phyloP scores from a whole-genome alignment of 768 basidiomycete genomes.

The Suillus plorans region DNA sequence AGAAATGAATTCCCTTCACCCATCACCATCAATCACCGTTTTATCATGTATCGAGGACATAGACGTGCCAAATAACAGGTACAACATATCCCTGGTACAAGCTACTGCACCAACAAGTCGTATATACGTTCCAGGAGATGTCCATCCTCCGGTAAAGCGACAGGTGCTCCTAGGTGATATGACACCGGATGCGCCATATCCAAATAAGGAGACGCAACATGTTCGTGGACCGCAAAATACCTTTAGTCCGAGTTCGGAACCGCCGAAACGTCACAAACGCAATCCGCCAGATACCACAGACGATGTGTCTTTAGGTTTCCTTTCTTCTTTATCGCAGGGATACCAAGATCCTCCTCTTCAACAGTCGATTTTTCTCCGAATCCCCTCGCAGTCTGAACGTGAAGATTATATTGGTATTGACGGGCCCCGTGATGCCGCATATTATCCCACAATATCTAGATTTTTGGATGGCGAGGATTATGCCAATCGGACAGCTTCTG shows the following conservation, averaged over 20 bases:
- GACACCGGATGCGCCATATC: conserved; percentile 42
- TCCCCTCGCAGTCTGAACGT: background rate
- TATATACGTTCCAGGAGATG: background rate
- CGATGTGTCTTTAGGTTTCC: conserved; percentile 18
- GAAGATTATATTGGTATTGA: conserved; percentile 3
- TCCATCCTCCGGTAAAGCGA: background rate
- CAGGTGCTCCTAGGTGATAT: background rate
- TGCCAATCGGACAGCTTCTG: background rate
- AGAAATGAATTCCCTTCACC: background rate
- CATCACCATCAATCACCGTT: background rate
- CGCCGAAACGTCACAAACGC: conserved; percentile 13
- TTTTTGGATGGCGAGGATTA: conserved; percentile 24
- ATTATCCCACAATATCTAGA: conserved; percentile 53
- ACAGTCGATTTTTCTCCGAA: background rate
- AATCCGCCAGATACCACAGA: background rate
- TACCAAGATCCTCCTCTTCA: background rate
- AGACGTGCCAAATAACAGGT: background rate
- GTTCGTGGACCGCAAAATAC: conserved; percentile 55
- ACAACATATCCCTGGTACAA: too few relatives aligned
- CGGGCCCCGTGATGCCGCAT: conserved; percentile 21
- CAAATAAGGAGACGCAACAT: conserved; percentile 54
- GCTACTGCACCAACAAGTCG: background rate
- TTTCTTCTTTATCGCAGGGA: conserved; percentile 9
- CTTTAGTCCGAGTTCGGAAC: conserved; percentile 23
- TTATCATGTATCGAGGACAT: background rate